Conservation (phyloP, 148 eudicot species). For the Hydrangea macrophylla region DNA sequence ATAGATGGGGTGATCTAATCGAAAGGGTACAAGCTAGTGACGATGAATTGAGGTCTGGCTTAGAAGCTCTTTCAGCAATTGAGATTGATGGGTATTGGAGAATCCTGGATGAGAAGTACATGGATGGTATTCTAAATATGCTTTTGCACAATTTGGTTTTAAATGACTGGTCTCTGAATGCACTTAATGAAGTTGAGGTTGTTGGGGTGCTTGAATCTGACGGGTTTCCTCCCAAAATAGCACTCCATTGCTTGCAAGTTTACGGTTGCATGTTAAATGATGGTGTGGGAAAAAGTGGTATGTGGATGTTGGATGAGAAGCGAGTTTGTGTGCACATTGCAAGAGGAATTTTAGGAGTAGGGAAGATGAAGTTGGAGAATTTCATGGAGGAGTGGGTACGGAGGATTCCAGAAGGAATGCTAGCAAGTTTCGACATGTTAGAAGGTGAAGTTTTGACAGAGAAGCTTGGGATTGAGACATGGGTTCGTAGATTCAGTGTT, state of each 20-base stretch:
- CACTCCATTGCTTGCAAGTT: conserved; percentile 61
- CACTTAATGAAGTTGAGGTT: conserved; percentile 61
- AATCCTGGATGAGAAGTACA: conserved; percentile 58
- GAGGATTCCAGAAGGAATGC: conserved; percentile 71
- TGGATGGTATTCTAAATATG: conserved; percentile 58
- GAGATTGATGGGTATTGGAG: conserved; percentile 88
- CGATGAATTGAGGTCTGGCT: conserved; percentile 56
- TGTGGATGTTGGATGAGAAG: conserved; percentile 67
- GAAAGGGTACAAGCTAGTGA: conserved; percentile 80
- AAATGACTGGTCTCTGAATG: conserved; percentile 66
- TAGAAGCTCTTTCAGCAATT: conserved; percentile 63
- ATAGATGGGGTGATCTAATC: conserved; percentile 78
- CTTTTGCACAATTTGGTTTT: conserved; percentile 70
- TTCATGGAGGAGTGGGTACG: conserved; percentile 65
- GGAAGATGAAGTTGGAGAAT: conserved; percentile 63
- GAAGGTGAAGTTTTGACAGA: conserved; percentile 85
- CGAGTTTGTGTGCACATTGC: conserved; percentile 80
- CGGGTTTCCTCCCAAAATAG: conserved; percentile 62
- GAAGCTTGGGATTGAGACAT: conserved; percentile 67
- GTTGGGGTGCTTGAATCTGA: conserved; percentile 49
- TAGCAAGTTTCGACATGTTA: conserved; percentile 61
- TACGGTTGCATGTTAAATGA: conserved; percentile 43
- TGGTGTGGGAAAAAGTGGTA: conserved; percentile 11
- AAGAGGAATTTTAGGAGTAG: conserved; percentile 49
- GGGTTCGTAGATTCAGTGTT: conserved; percentile 69